phyloP scores from a whole-genome alignment of 2,329 filamentous ascomycete genomes.

The Cladosporium cucumerinum region DNA sequence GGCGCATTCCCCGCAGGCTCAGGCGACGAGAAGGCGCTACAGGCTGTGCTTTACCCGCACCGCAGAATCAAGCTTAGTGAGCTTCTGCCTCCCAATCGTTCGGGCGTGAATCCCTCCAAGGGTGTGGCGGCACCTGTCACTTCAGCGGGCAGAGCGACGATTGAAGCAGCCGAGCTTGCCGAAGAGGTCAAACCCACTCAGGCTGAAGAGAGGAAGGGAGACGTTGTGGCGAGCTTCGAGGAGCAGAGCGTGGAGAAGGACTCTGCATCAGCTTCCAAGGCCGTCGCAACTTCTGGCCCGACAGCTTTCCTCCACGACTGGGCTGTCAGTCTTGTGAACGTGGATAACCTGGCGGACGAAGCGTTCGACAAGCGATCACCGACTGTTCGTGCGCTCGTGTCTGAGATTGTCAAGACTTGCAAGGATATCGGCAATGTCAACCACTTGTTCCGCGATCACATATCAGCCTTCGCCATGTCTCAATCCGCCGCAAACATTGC shows the following conservation, averaged over 20 bases:
- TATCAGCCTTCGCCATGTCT: constrained; percentile 94
- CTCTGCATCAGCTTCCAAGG: constrained; percentile 12
- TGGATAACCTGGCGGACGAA: constrained; percentile 57
- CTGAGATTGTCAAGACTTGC: constrained; percentile 98
- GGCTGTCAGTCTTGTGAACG: constrained; percentile 18
- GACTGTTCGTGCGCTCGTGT: constrained; percentile 85
- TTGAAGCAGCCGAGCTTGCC: constrained; percentile 25
- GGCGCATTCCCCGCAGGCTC: constrained; percentile 83
- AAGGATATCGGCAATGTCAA: constrained; percentile 95
- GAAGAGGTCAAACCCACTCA: constrained; percentile 44
- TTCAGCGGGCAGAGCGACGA: constrained; percentile 51
- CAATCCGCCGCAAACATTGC: constrained; percentile 93
- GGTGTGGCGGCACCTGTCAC: constrained; percentile 32
- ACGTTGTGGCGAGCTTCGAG: constrained; percentile 96
- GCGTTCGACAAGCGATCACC: constrained; percentile 86
- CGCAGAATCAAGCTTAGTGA: constrained; percentile 87
- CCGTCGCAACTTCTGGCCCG: constrained; percentile 64
- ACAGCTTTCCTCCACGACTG: constrained; percentile 86
- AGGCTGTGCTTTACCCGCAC: constrained; percentile 93
- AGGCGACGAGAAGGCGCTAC: constrained; percentile 75
- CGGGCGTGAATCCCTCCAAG: constrained; percentile 49
- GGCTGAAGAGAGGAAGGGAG: constrained; percentile 71
- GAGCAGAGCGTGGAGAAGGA: constrained; percentile 64
- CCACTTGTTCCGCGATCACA: constrained; percentile 92
- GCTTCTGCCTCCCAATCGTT: constrained; percentile 64